These are phyloP conservation scores for Hypoxylon sp. DNA, from an alignment of 2,329 filamentous ascomycete species.

Conservation along the genomic window DNA sequence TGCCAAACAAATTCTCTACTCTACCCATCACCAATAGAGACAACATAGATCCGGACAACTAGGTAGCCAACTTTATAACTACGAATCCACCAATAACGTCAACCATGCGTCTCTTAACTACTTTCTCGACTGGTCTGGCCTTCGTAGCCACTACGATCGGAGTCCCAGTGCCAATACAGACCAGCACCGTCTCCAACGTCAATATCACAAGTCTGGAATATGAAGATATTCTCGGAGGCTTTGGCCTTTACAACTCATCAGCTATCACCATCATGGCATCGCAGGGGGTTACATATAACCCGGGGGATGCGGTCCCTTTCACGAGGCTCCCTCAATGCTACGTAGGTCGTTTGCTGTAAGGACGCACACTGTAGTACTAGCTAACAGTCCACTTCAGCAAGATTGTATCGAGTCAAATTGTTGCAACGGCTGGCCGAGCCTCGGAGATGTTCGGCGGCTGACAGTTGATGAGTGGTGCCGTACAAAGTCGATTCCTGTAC, in stretches of 20 bases:
- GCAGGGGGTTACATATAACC: background rate
- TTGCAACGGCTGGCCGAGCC: conserved; percentile 12
- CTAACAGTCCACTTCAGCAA: background rate
- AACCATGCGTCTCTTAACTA: conserved; percentile 1
- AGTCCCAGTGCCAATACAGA: background rate
- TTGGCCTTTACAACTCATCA: background rate
- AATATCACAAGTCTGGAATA: background rate
- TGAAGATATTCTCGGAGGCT: conserved; percentile 6
- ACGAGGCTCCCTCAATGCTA: conserved; percentile 14
- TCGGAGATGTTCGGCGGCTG: conserved; percentile 17
- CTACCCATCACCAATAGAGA: background rate
- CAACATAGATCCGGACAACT: background rate
- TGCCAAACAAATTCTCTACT: background rate
- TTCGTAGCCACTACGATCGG: background rate
- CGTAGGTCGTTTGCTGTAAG: background rate
- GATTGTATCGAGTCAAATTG: conserved; percentile 9
- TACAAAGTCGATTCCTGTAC: conserved; percentile 9
- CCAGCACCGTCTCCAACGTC: background rate
- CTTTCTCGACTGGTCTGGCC: background rate
- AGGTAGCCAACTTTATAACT: background rate
- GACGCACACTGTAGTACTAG: too few species aligned
- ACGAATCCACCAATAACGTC: background rate
- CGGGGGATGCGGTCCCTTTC: conserved; percentile 2
- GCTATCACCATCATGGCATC: background rate
- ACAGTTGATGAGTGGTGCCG: conserved; percentile 18